Evolutionary conservation across 176 grass and related monocot genomes (phyloP).

Genomic region (Panicum miliaceum): DNA sequence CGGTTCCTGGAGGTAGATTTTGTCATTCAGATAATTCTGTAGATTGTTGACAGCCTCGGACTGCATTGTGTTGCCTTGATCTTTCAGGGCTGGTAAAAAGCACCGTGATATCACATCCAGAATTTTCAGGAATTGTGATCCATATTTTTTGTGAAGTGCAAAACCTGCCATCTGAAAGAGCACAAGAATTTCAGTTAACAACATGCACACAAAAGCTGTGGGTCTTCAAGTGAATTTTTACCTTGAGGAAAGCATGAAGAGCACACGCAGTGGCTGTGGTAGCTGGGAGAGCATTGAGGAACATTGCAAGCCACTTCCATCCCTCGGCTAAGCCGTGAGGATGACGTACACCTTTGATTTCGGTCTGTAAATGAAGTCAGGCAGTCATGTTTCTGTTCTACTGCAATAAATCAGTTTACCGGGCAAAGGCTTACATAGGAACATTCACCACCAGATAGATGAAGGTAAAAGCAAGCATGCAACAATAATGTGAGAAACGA

Average conservation of each 20-base stretch:
- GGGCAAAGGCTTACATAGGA: not conserved
- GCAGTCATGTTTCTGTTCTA: conserved; percentile 31
- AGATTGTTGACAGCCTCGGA: conserved; percentile 59
- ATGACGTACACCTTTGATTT: conserved; percentile 71
- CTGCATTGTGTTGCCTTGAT: conserved; percentile 53
- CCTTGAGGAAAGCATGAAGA: conserved; percentile 88
- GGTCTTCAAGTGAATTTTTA: conserved; percentile 22
- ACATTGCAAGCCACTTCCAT: conserved; percentile 88
- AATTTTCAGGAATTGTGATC: conserved; percentile 78
- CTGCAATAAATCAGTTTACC: conserved; percentile 30
- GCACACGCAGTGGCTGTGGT: conserved; percentile 71
- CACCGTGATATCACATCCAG: conserved; percentile 59
- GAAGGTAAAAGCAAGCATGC: not conserved
- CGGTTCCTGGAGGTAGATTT: conserved; percentile 71
- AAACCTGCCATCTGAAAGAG: conserved; percentile 81
- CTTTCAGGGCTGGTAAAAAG: conserved; percentile 75
- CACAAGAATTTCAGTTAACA: not conserved
- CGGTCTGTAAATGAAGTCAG: conserved; percentile 57
- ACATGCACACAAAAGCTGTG: not conserved
- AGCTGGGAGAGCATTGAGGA: conserved; percentile 77
- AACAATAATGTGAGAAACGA: conserved; percentile 7
- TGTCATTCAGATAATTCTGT: conserved; percentile 66
- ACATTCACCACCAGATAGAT: not conserved
- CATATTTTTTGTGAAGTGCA: conserved; percentile 71
- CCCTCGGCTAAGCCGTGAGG: conserved; percentile 83